Conservation (phyloP, 2,329 filamentous ascomycete species). For the Fusarium multiceps region DNA sequence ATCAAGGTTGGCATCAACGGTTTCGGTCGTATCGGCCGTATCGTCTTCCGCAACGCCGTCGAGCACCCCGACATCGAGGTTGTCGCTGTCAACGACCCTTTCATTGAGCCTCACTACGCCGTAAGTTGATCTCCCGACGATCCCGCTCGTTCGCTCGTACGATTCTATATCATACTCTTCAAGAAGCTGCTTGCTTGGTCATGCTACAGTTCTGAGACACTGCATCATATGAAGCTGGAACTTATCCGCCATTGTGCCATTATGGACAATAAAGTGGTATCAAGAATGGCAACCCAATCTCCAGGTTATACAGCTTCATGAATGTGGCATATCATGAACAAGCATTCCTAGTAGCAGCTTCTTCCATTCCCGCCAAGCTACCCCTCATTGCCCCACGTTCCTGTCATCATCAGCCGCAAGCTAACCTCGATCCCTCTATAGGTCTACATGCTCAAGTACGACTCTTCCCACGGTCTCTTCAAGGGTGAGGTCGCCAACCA, state of each 20-base stretch:
- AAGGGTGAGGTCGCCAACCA: slow-evolving; percentile 87
- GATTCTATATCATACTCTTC: slow-evolving; percentile 4
- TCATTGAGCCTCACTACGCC: slow-evolving; percentile 98
- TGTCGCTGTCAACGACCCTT: slow-evolving; percentile 98
- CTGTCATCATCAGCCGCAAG: slow-evolving; percentile 15
- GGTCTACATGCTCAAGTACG: slow-evolving; percentile 99
- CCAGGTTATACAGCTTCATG: not conserved
- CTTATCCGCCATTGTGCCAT: not conserved
- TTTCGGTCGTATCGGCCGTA: slow-evolving; percentile 99
- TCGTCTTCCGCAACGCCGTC: slow-evolving; percentile 98
- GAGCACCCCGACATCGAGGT: slow-evolving; percentile 91
- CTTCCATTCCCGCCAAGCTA: slow-evolving; percentile 14
- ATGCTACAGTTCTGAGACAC: not conserved
- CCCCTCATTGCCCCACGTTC: slow-evolving; percentile 31
- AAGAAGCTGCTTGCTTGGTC: not conserved
- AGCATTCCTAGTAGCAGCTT: not conserved
- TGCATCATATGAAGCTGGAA: not conserved
- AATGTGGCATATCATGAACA: not conserved
- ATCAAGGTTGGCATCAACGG: slow-evolving; percentile 97
- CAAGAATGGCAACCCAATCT: not conserved
- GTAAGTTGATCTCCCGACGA: slow-evolving; percentile 68
- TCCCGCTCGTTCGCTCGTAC: not conserved
- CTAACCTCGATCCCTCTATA: slow-evolving; percentile 52
- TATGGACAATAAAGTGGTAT: not conserved
- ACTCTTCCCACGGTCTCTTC: slow-evolving; percentile 96